These are phyloP conservation scores for Berberis thunbergii DNA, from an alignment of 164 flowering plant species.

Conservation along the genomic window DNA sequence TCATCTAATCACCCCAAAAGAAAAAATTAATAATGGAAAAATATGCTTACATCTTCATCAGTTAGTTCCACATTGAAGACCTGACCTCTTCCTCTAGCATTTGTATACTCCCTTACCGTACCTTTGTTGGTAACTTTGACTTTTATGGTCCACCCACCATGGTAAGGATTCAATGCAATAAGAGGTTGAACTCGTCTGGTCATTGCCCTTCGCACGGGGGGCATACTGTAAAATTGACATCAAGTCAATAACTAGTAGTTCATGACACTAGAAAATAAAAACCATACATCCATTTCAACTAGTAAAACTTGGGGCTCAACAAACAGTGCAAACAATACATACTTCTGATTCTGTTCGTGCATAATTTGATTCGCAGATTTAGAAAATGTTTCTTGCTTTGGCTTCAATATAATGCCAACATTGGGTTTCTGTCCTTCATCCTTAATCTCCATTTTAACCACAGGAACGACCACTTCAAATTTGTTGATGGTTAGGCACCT, in stretches of 20 bases:
- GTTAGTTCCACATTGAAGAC: constrained; percentile 93
- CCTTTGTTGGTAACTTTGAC: constrained; percentile 66
- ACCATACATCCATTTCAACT: background rate
- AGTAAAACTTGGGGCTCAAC: background rate
- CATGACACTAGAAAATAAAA: background rate
- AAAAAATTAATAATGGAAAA: background rate
- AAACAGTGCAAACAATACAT: constrained; percentile 18
- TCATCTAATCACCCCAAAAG: background rate
- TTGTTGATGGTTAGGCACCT: constrained; percentile 33
- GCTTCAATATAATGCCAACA: constrained; percentile 57
- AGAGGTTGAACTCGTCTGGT: constrained; percentile 83
- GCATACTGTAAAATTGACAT: constrained; percentile 43
- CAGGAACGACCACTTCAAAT: constrained; percentile 73
- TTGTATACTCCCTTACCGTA: constrained; percentile 35
- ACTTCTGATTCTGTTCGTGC: constrained; percentile 73
- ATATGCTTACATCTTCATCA: constrained; percentile 75
- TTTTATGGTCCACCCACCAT: constrained; percentile 88
- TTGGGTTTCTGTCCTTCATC: constrained; percentile 53
- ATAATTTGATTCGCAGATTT: constrained; percentile 90
- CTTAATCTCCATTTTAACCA: constrained; percentile 61
- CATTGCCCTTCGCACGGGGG: constrained; percentile 84
- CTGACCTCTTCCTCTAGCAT: constrained; percentile 30
- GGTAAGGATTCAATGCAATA: constrained; percentile 86
- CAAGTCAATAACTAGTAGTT: background rate
- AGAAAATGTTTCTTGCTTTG: constrained; percentile 63